These are phyloP conservation scores for Periconia digitata DNA, from an alignment of 2,329 filamentous ascomycete species.

Conservation along the genomic window DNA sequence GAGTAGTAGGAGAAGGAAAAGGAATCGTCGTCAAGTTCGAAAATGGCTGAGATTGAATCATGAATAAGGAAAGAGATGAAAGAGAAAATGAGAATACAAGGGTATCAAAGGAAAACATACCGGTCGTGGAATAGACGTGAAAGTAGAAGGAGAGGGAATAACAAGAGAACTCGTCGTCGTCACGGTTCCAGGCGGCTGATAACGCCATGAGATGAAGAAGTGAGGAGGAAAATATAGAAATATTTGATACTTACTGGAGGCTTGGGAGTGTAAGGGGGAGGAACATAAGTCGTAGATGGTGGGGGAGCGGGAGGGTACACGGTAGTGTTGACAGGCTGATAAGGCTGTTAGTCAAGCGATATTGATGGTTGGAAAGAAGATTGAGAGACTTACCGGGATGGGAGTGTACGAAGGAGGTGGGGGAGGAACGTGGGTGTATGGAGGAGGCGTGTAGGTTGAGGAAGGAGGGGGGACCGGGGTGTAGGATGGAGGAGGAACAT, in stretches of 20 bases:
- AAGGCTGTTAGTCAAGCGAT: neutral
- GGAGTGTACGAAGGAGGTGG: neutral
- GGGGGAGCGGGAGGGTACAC: neutral
- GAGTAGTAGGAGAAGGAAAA: too few species aligned
- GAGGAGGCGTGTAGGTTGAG: neutral
- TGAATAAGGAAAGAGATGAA: too few species aligned
- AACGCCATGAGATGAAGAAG: too few species aligned
- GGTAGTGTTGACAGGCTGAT: neutral
- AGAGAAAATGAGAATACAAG: too few species aligned
- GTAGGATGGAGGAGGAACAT: neutral
- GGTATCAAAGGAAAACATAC: too few species aligned
- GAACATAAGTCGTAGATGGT: neutral
- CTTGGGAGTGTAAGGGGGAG: conserved; percentile 1
- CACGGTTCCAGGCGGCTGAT: too few species aligned
- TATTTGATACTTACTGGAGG: neutral
- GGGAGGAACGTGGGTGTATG: neutral
- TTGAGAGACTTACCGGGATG: neutral
- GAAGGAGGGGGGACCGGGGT: neutral
- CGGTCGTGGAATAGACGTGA: too few species aligned
- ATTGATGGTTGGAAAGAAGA: neutral
- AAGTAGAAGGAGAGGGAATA: too few species aligned
- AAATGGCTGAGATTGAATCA: too few species aligned
- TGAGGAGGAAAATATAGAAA: neutral
- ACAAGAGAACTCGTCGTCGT: too few species aligned
- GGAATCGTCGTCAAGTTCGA: too few species aligned